Conservation (phyloP, 495 filamentous ascomycete species). For the Podospora conica region DNA sequence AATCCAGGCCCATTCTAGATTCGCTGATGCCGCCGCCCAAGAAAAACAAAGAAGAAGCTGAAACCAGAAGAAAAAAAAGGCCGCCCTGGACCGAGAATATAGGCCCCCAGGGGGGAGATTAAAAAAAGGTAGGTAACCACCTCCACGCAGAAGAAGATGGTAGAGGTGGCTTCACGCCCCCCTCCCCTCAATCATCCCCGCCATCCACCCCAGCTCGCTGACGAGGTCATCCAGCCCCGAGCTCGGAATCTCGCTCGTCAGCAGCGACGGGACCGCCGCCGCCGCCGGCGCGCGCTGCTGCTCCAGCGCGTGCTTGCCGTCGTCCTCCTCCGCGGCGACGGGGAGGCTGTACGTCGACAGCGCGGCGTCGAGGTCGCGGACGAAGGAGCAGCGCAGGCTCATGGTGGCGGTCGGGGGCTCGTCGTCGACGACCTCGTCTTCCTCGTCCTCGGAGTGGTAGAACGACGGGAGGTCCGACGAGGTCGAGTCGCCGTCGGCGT, state of each 20-base stretch:
- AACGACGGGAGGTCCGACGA: constrained; percentile 31
- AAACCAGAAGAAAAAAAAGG: background rate
- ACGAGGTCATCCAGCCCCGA: constrained; percentile 38
- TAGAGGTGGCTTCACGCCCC: constrained; percentile 21
- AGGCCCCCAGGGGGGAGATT: background rate
- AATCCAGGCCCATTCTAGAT: background rate
- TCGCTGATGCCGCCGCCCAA: background rate
- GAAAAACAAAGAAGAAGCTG: background rate
- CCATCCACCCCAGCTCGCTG: constrained; percentile 43
- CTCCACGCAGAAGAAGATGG: too few species aligned
- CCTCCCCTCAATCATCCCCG: constrained; percentile 31
- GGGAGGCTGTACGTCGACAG: constrained; percentile 42
- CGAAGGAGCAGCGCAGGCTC: constrained; percentile 10
- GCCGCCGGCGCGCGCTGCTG: constrained; percentile 21
- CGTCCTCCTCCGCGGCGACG: constrained; percentile 19
- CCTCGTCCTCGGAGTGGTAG: constrained; percentile 37
- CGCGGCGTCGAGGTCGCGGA: constrained; percentile 22
- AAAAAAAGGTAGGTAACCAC: background rate
- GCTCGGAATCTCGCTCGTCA: constrained; percentile 30
- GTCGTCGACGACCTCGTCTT: constrained; percentile 12
- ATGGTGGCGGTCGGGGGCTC: background rate
- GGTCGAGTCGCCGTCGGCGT: constrained; percentile 5
- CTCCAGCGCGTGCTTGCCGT: constrained; percentile 4
- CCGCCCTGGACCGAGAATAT: background rate
- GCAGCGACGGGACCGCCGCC: constrained; percentile 23